Percentiles rank a stretch among this genome's conserved stretches.
phyloP scores from a whole-genome alignment of 1,284 basidiomycete species.

The Boletus hoseneyae region DNA sequence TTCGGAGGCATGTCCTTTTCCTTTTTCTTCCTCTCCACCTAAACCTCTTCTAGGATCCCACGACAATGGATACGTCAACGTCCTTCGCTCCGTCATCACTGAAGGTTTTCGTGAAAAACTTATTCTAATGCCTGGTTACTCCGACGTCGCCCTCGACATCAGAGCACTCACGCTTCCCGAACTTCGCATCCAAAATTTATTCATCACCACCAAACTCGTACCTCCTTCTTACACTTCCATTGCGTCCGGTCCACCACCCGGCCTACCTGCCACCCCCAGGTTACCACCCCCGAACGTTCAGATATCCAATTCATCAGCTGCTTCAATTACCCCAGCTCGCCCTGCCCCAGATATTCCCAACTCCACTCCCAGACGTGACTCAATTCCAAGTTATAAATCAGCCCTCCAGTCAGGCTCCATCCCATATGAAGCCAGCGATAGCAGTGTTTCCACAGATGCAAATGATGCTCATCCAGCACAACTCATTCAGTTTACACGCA shows the following conservation, averaged over 20 bases:
- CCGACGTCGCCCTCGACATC: conserved; percentile 58
- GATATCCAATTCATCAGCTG: conserved; percentile 16
- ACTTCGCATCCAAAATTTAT: conserved; percentile 57
- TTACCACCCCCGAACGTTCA: conserved; percentile 8
- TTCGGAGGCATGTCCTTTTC: conserved; percentile 50
- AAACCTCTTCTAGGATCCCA: conserved; percentile 50
- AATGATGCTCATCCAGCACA: conserved; percentile 30
- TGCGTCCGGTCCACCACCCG: conserved; percentile 27
- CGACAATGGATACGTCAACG: conserved; percentile 68
- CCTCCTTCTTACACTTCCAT: conserved; percentile 27
- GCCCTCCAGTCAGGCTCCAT: conserved; percentile 19
- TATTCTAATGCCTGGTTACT: conserved; percentile 61
- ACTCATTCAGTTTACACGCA: conserved; percentile 28
- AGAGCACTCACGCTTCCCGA: conserved; percentile 52
- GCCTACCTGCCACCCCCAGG: conserved; percentile 22
- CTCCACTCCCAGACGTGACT: conserved; percentile 19
- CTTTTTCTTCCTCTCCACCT: conserved; percentile 4
- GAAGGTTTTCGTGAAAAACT: conserved; percentile 63
- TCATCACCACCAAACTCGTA: conserved; percentile 52
- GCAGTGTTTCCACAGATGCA: conserved; percentile 35
- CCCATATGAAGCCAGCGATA: conserved; percentile 28
- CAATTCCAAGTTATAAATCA: conserved; percentile 35
- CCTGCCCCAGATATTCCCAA: conserved; percentile 15
- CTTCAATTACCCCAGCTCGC: conserved; percentile 8
- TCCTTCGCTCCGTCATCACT: conserved; percentile 61